These are phyloP conservation scores for Aspergillus neotritici DNA, from an alignment of 2,329 filamentous ascomycete genomes.

Conservation along the genomic window DNA sequence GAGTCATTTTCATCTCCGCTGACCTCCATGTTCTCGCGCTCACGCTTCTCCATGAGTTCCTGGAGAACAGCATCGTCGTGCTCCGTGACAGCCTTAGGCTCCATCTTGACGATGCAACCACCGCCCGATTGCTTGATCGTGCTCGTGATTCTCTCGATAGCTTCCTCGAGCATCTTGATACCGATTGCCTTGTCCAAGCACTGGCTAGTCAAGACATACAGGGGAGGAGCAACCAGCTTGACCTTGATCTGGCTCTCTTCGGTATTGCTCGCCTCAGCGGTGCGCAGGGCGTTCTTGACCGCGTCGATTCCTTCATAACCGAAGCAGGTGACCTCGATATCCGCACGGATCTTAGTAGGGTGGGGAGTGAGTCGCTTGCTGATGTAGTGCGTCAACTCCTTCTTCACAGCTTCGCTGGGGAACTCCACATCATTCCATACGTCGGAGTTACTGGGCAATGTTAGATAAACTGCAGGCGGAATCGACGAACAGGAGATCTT, in stretches of 20 bases:
- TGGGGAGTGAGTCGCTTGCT: slow-evolving; percentile 94
- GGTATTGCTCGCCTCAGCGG: slow-evolving; percentile 88
- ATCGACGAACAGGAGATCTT: slow-evolving; percentile 28
- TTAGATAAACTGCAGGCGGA: slow-evolving; percentile 6
- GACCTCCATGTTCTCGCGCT: slow-evolving; percentile 95
- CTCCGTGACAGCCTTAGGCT: slow-evolving; percentile 97
- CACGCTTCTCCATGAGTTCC: slow-evolving; percentile 97
- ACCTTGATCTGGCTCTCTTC: slow-evolving; percentile 94
- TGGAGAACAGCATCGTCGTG: slow-evolving; percentile 96
- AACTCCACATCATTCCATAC: slow-evolving; percentile 94
- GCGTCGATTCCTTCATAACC: slow-evolving; percentile 98
- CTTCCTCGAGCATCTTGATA: slow-evolving; percentile 77
- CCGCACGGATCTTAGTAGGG: slow-evolving; percentile 97
- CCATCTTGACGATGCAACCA: slow-evolving; percentile 88
- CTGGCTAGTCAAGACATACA: slow-evolving; percentile 93
- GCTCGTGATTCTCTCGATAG: slow-evolving; percentile 78
- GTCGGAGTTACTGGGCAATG: slow-evolving; percentile 68
- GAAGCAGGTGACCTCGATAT: slow-evolving; percentile 93
- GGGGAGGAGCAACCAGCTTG: slow-evolving; percentile 91
- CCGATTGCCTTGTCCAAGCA: slow-evolving; percentile 88
- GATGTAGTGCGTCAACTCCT: slow-evolving; percentile 92
- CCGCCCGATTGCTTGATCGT: slow-evolving; percentile 76
- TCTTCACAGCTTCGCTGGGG: slow-evolving; percentile 74
- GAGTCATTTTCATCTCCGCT: slow-evolving; percentile 95
- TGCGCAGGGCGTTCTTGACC: slow-evolving; percentile 86